Base-by-base conservation (phyloP, 1,139 yeast genomes). In the Entelexis paramagnoliae region DNA sequence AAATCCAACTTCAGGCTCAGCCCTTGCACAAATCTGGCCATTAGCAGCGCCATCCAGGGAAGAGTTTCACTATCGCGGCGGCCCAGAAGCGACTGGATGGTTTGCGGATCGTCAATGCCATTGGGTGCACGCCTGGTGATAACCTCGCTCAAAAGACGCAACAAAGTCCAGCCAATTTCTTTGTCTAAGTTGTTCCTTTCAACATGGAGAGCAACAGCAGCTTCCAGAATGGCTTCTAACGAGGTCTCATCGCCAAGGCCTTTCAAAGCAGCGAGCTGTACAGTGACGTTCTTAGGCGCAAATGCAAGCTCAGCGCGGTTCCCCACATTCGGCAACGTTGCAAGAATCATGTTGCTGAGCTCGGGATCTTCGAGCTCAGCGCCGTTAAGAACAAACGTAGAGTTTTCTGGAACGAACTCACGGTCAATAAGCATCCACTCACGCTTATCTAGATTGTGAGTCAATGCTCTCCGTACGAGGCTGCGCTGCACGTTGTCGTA, bases 391-490 rank as follows among this genome's bases (percentile, higher is more conserved):
- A 16, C 34, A 17, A 44, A 33, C 2, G 38, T 13, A 4, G 48
- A 41, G 13, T 22, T n/a, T 8, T 48, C 50, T 4, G 51, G 51
- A 5, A 53, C 35, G 13, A 20, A 48, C 2, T 24, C 17, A 3
- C 39, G 42, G 33, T 53, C 55, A 8, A 53, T 17, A 2, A 53
- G 49, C 55, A 48, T 53, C 29, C 39, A 51, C 9, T 51, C 55
- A 2, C 13, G 17, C 5, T 22, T 28, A 4, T 16, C 17, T n/a
- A 52, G 43, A 11, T 38, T 42, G 6, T 42, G 35, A 1, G 51
- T 30, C 13, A 46, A 10, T 4, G 56, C 56, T 30, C 50, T 46
- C 2, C 46, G n/a, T 4, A 46, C 39, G 13, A 54, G 32, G 4
- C 48, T 24, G n/a, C 51, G 41, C 40, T 54, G 56, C 17, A 52